Evolutionary conservation across 1,139 yeast genomes (phyloP).

Genomic region (Nakaseomyces bracarensis): DNA sequence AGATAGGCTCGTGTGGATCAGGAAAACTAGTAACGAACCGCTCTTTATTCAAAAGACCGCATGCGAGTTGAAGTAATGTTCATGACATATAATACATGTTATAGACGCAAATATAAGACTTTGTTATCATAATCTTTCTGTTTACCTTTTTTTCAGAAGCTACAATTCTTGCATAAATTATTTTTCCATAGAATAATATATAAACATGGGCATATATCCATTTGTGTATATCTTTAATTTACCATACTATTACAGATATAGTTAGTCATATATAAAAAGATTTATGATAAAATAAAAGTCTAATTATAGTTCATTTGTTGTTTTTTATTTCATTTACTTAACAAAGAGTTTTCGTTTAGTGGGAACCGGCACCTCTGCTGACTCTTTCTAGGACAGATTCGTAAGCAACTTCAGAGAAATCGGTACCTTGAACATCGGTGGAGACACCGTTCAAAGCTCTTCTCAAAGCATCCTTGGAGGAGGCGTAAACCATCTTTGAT

Average conservation of each 20-base stretch:
- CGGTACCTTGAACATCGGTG: slow-evolving; percentile 95
- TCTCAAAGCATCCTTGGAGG: slow-evolving; percentile 95
- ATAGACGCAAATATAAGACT: no score
- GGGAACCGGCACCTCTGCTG: slow-evolving; percentile 69
- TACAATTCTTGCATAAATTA: no score
- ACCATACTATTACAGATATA: background rate
- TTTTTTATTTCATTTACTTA: background rate
- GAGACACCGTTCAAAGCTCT: slow-evolving; percentile 94
- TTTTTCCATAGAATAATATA: no score
- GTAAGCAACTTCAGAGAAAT: slow-evolving; percentile 90
- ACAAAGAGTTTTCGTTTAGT: slow-evolving; percentile 29
- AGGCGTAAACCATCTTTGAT: slow-evolving; percentile 94
- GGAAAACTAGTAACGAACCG: slow-evolving; percentile 55
- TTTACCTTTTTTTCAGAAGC: no score
- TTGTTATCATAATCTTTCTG: no score
- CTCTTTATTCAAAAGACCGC: slow-evolving; percentile 39
- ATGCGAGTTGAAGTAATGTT: slow-evolving; percentile 7
- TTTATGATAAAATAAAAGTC: background rate
- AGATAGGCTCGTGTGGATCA: slow-evolving; percentile 49
- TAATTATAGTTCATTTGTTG: background rate
- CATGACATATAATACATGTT: no score
- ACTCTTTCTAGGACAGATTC: slow-evolving; percentile 89
- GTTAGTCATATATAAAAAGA: background rate
- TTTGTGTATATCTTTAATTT: no score
- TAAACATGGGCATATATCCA: no score